Base-by-base conservation (phyloP, 306 rosid genomes). In the Vigna hirtella region DNA sequence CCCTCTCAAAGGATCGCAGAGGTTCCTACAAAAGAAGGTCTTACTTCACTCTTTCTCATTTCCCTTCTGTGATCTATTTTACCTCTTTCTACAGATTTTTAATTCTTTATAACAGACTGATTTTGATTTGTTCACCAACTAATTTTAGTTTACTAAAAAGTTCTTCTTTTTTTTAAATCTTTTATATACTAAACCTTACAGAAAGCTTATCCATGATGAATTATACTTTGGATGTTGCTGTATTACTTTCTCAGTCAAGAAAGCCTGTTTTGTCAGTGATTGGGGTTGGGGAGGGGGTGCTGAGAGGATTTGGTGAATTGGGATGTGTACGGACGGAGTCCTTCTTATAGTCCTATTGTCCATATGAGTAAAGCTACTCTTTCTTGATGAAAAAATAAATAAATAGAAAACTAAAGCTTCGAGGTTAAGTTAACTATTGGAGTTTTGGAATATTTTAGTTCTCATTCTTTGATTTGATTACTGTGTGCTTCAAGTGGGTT, bases 1-100 rank as follows among this genome's bases (percentile, higher is more conserved):
- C 81, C n/a, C 57, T 26, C 22, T 5, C 77, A 1, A 90, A 84
- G 80, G 85, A 87, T 81, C 87, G 88, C 32, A 84, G 92, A 83
- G 96, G 94, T 2, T 83, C 92, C 73, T 90, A 90, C 76, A 90
- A 90, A 84, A 77, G 94, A 86, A 94, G 97, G 98, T 93, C 53
- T 52, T 42, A 0, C 13, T 42, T 42, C 47, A 42, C 47, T 42
- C 47, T 22, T 74, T 12, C 11, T 42, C 42, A n/a, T 26, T 24
- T 47, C 9, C 22, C 26, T 70, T 75, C 8, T 61, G 43, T 48
- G 79, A 79, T 83, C 70, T 74, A 16, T 61, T 5, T 32, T 8
- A 3, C 12, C 5, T 12, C 15, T 11, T 43, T 43, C 4, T 10
- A 11, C 4, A 2, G 14, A 43, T 43, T 43, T 43, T 43, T 2